Evolutionary conservation across 2,329 filamentous ascomycete species (phyloP).

Genomic region (Alternaria sp.): DNA sequence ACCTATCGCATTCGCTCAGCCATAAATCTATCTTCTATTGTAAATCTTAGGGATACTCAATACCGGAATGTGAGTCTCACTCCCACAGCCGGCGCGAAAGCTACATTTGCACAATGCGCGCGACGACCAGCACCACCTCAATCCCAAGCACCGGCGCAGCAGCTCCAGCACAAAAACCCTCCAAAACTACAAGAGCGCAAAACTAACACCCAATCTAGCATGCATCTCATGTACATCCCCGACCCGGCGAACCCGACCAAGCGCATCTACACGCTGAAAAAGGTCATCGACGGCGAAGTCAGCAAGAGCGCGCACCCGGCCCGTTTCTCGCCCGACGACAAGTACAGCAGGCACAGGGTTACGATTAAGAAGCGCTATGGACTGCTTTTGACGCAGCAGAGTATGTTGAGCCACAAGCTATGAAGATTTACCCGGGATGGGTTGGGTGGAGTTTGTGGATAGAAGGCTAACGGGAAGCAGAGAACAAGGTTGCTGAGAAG

Average conservation of each 20-base stretch:
- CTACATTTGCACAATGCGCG: background rate
- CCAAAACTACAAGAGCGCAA: background rate
- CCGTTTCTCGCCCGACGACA: constrained; percentile 96
- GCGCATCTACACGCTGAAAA: constrained; percentile 94
- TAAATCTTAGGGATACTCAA: background rate
- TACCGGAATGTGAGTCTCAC: constrained; percentile 6
- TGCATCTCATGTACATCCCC: constrained; percentile 87
- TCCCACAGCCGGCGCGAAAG: background rate
- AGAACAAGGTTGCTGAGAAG: constrained; percentile 37
- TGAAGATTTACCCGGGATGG: too few relatives aligned
- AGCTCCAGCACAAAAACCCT: background rate
- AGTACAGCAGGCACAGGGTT: constrained; percentile 93
- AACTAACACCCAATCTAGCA: constrained; percentile 49
- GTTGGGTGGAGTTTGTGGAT: background rate
- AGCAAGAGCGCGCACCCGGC: constrained; percentile 97
- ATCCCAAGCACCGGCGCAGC: too few relatives aligned
- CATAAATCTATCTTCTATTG: background rate
- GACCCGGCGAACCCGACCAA: constrained; percentile 72
- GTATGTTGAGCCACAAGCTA: constrained; percentile 41
- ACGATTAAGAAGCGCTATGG: constrained; percentile 94
- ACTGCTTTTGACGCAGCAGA: constrained; percentile 82
- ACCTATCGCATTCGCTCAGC: background rate
- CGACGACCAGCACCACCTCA: background rate
- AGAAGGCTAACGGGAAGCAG: constrained; percentile 13
- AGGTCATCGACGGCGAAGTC: constrained; percentile 79